Evolutionary conservation across 768 basidiomycete genomes (phyloP), one percentile per base, ranked within the genome.

Genomic region (Auricularia sp.): DNA sequence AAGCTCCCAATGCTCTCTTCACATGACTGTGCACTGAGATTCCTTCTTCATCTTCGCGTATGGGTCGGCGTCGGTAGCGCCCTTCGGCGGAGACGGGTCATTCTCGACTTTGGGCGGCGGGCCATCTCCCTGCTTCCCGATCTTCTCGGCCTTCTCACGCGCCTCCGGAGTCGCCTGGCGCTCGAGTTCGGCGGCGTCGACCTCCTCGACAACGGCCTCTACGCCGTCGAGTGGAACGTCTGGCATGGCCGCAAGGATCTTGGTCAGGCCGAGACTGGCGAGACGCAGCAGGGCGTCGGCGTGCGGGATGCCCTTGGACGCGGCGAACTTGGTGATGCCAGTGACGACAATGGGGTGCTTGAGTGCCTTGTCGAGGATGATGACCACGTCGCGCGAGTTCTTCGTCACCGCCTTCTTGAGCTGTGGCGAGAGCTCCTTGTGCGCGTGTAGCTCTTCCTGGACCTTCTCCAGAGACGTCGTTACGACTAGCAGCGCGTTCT

Each of bases 361-460:
- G n/a, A 68, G 64, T n/a, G 67, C 68, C 58, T 68, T 67, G 64
- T 68, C 68, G 23, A 68, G 44, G 36, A 68, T 21, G 23, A 68
- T 54, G 56, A 68, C 59, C 16, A 65, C 66, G 62, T 68, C 68
- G 16, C 67, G 67, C 12, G 64, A 56, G 60, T 68, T 67, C 33
- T 63, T 66, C 47, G 39, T 29, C 14, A 67, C 66, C 29, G 44
- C 34, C n/a, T 39, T 10, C 43, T 66, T 63, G 5, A 66, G 39
- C n/a, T 51, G 23, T 33, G 61, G 65, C 23, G 35, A 43, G 53
- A 53, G 29, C 39, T 58, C 54, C 10, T 59, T 56, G 63, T 56
- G 63, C 33, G 53, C 51, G 7, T 59, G 34, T 54, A 36, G 61
- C 21, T 66, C 36, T 42, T 67, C 54, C 34, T 65, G 62, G 11